These are phyloP conservation scores for Fraxinus greggii DNA, from an alignment of 305 asterid species.

Conservation along the genomic window DNA sequence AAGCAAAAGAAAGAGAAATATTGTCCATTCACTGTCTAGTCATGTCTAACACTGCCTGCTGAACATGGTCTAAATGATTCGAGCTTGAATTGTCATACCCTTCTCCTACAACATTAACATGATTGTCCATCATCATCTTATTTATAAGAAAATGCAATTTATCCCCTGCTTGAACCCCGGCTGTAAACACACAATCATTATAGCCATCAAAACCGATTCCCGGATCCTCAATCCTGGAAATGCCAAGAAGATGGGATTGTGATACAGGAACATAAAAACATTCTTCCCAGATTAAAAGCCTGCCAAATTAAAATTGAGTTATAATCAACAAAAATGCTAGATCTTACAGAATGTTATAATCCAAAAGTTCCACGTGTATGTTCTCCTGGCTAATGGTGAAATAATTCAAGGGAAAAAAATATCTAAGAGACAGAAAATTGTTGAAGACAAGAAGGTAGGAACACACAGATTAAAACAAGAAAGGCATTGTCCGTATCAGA, in stretches of 20 bases:
- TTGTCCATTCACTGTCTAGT: not conserved
- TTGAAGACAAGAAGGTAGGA: constrained; percentile 28
- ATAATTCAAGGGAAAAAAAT: not conserved
- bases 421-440: constrained; percentile 21
- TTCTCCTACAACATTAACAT: constrained; percentile 58
- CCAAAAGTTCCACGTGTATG: not conserved
- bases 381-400: not conserved
- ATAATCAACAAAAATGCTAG: constrained; percentile 11
- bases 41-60: not conserved
- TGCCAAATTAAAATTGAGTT: constrained; percentile 28
- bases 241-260: constrained; percentile 23
- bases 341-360: constrained; percentile 5
- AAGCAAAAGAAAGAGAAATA: not conserved
- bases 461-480: constrained; percentile 36
- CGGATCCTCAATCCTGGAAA: constrained; percentile 32
- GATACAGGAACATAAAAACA: constrained; percentile 48
- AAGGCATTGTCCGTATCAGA: constrained; percentile 36
- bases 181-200: constrained; percentile 30
- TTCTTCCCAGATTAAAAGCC: constrained; percentile 76
- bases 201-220: constrained; percentile 34
- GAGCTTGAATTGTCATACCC: constrained; percentile 43
- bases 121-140: constrained; percentile 64
- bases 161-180: constrained; percentile 36
- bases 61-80: constrained; percentile 25
- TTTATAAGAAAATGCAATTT: constrained; percentile 50